These are phyloP conservation scores for Yarrowia sp. DNA, from an alignment of 805 yeast species.

Conservation along the genomic window DNA sequence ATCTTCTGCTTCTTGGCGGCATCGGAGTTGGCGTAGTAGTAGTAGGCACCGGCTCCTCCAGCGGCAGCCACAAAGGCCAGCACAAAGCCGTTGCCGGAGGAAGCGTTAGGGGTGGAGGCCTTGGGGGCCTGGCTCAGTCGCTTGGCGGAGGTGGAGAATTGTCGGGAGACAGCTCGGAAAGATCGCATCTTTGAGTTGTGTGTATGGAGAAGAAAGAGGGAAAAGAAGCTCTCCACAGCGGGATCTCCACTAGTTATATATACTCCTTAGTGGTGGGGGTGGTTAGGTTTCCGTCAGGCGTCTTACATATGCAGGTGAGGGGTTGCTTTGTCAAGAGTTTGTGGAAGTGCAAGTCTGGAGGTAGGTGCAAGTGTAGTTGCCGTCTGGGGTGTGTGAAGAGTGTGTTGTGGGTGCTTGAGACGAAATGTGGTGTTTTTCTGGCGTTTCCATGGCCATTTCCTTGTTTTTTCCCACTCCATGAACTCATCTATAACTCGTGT, in stretches of 20 bases:
- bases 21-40: conserved; percentile 46
- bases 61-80: conserved; percentile 42
- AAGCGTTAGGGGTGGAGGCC: conserved; percentile 27
- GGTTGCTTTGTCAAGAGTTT: conserved; percentile 3
- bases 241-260: conserved; percentile 17
- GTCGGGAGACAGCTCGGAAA: conserved; percentile 36
- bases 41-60: conserved; percentile 48
- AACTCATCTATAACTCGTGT: neutral
- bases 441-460: too few relatives aligned
- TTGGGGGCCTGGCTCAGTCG: conserved; percentile 36
- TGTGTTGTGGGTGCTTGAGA: too few relatives aligned
- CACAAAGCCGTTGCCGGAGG: conserved; percentile 38
- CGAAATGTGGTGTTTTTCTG: too few relatives aligned
- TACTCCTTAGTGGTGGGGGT: neutral
- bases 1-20: conserved; percentile 42
- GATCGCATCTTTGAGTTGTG: conserved; percentile 24
- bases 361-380: neutral
- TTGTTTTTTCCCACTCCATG: too few relatives aligned
- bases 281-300: conserved; percentile 22
- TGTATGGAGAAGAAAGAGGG: neutral
- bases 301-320: conserved; percentile 32
- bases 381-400: neutral
- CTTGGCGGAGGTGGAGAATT: conserved; percentile 32
- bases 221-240: neutral
- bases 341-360: neutral